These are phyloP conservation scores for Spongispora temasekensis DNA, from an alignment of 1,284 basidiomycete genomes.

Conservation along the genomic window DNA sequence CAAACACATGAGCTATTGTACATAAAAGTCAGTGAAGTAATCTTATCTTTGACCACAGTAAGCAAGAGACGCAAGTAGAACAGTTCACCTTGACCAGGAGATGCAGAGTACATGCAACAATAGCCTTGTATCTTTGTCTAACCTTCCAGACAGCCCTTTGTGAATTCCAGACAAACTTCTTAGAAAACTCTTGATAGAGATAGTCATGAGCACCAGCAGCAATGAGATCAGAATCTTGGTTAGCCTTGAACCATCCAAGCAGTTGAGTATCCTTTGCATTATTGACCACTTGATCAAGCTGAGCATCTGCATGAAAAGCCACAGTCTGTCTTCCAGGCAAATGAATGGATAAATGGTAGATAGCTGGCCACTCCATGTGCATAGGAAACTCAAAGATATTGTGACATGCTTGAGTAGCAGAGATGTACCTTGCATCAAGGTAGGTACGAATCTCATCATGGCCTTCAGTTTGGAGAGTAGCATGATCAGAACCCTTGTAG, in stretches of 20 bases:
- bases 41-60: no score
- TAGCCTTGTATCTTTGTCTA: conserved; percentile 13
- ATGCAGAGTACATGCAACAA: conserved; percentile 38
- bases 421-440: conserved; percentile 22
- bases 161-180: conserved; percentile 50
- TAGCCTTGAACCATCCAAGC: conserved; percentile 46
- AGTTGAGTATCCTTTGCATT: no score
- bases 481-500: conserved; percentile 42
- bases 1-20: no score
- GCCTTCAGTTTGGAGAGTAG: conserved; percentile 21
- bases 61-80: conserved; percentile 40
- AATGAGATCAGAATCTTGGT: conserved; percentile 29
- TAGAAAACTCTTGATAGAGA: no score
- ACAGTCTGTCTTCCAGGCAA: conserved; percentile 37
- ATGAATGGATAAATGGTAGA: conserved; percentile 16
- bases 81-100: conserved; percentile 28
- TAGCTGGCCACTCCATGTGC: conserved; percentile 17
- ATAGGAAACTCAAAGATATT: conserved; percentile 23
- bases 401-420: conserved; percentile 11
- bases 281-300: neutral
- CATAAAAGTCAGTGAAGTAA: no score
- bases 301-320: conserved; percentile 30
- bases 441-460: no score
- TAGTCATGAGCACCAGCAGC: no score
- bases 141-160: conserved; percentile 16